Evolutionary conservation across 1,284 basidiomycete species (phyloP).

Genomic region (Meripilus lineatus): DNA sequence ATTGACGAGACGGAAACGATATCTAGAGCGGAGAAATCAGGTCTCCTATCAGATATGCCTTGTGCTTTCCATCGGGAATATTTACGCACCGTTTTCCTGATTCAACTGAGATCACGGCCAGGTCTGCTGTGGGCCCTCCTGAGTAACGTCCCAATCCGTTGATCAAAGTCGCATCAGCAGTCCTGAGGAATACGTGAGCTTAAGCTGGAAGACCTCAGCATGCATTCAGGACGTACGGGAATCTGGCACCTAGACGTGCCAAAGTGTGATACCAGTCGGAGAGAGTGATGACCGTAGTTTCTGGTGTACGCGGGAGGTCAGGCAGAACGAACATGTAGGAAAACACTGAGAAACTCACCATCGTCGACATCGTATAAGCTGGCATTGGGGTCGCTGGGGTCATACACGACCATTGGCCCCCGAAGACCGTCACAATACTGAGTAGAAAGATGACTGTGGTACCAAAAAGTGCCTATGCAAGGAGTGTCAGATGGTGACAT

Average conservation of each 20-base stretch:
- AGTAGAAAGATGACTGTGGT: conserved; percentile 19
- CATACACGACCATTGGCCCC: conserved; percentile 36
- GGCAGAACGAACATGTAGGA: background rate
- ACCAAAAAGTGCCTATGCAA: conserved; percentile 18
- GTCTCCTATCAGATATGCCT: background rate
- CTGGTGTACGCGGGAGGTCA: conserved; percentile 10
- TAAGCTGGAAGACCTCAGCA: background rate
- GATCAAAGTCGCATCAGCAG: conserved; percentile 38
- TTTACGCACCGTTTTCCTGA: conserved; percentile 27
- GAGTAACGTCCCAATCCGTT: conserved; percentile 39
- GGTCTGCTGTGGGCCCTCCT: conserved; percentile 13
- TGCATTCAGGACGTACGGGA: conserved; percentile 9
- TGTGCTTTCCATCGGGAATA: conserved; percentile 11
- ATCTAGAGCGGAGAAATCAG: conserved; percentile 15
- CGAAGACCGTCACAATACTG: conserved; percentile 34
- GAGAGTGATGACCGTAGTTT: conserved; percentile 23
- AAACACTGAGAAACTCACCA: conserved; percentile 18
- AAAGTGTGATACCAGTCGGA: conserved; percentile 23
- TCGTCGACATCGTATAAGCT: conserved; percentile 39
- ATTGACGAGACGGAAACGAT: conserved; percentile 43
- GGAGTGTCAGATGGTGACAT: background rate
- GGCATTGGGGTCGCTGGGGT: conserved; percentile 34
- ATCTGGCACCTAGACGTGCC: conserved; percentile 6
- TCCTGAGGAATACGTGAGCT: background rate
- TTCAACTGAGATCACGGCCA: conserved; percentile 29